Base-by-base conservation (phyloP, 169 alveolate genomes). In the Cryptosporidium ryanae region DNA sequence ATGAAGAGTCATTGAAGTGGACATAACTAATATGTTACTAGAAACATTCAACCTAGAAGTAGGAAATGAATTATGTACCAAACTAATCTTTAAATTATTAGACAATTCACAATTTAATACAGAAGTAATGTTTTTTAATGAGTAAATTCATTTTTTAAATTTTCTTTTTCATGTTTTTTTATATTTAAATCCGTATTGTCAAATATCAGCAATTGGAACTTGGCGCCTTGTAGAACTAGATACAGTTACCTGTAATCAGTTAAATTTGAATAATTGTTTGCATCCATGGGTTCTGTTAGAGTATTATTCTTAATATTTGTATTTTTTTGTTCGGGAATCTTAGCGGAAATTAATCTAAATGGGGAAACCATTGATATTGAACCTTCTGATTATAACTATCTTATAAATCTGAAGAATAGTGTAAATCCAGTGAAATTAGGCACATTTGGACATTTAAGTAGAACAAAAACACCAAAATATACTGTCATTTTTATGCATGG, bases 401-500 rank as follows among this genome's bases (percentile, higher is more conserved):
- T 76, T 29, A 59, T 50, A 27, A 76, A 43, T 7, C 23, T 59
- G 17, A 57, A 70, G 23, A 21, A 76, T 76, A 38, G 46, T 38
- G 17, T 76, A 32, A 27, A 17, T 34, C 87, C 87, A 38, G 17
- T 43, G 21, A 21, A 54, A 76, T 43, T 76, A 17, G 87, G 71
- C 25, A 27, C 50, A 12, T 76, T 76, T 59, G 87, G 87, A 1
- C 55, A 61, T 15, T 25, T 59, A 15, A 43, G 65, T 59, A 70
- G 87, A 29, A 25, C 87, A 15, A 29, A 55, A 61, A 59, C 68
- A 21, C 87, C 87, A 2, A 76, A 59, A 61, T 76, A 76, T 38
- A 76, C 87, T 2, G 63, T 76, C n/a, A 76, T 76, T 12, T 76
- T 76, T 34, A 55, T 76, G 71, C 87, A 76, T 76, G 87, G 87